Percentiles rank a stretch among this genome's conserved stretches.
Conservation (phyloP, 2,329 filamentous ascomycete species). For the Metarhizium brunneum region DNA sequence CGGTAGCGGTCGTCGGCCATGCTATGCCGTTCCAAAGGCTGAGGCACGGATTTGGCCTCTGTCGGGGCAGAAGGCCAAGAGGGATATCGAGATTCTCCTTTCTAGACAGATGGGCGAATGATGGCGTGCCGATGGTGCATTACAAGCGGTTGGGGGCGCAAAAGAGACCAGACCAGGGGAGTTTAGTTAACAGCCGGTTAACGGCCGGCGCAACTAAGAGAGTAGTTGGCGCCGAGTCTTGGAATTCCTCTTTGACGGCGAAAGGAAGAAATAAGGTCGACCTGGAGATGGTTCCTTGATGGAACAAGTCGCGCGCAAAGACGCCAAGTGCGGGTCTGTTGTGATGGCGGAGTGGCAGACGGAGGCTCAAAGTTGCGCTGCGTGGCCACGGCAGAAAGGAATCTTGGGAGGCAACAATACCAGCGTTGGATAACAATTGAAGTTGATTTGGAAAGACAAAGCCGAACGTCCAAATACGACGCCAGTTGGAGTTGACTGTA, state of each 20-base stretch:
- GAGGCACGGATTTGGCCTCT: conserved; percentile 16
- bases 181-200: not conserved
- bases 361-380: not conserved
- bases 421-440: not conserved
- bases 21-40: conserved; percentile 17
- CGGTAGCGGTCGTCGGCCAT: conserved; percentile 31
- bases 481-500: not conserved
- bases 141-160: conserved; percentile 7
- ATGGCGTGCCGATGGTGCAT: not conserved
- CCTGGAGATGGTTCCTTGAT: not conserved
- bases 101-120: not conserved
- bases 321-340: not conserved
- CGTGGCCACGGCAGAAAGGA: not conserved
- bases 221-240: not conserved
- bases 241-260: not conserved
- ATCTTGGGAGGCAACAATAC: not conserved
- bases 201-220: not conserved
- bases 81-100: conserved; percentile 6
- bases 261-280: not conserved
- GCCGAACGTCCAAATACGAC: not conserved
- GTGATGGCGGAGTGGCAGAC: not conserved
- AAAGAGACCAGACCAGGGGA: not conserved
- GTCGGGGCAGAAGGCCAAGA: conserved; percentile 12
- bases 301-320: not conserved
- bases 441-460: not conserved